Evolutionary conservation across 768 basidiomycete genomes (phyloP).

Genomic region (Hygrocybe coccinea): DNA sequence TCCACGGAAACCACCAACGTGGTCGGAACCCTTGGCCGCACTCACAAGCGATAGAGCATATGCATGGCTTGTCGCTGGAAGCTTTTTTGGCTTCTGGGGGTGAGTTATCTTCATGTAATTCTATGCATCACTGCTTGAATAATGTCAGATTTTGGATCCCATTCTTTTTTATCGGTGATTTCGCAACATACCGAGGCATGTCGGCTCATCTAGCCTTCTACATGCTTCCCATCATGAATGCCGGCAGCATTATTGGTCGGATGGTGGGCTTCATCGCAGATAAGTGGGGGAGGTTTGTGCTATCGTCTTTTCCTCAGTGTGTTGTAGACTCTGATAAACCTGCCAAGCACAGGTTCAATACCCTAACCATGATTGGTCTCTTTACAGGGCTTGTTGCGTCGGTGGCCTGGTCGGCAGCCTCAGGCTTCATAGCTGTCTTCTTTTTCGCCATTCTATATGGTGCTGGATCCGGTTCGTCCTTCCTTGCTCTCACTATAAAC

Average conservation of each 20-base stretch:
- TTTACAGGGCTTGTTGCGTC: too few relatives aligned
- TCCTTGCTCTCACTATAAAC: not conserved
- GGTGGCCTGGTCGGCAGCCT: not conserved
- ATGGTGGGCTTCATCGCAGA: not conserved
- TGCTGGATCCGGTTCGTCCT: not conserved
- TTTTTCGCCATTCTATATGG: not conserved
- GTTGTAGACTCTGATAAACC: not conserved
- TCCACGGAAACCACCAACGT: not conserved
- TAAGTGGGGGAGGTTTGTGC: not conserved
- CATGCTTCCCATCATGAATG: conserved; percentile 6
- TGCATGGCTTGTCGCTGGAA: not conserved
- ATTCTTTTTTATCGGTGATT: conserved; percentile 4
- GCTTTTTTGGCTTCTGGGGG: conserved; percentile 4
- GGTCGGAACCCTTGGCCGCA: not conserved
- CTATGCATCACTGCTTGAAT: too few relatives aligned
- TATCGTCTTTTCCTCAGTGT: not conserved
- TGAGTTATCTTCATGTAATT: not conserved
- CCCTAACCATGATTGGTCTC: too few relatives aligned
- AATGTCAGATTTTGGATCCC: not conserved
- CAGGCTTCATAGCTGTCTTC: not conserved
- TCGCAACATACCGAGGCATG: not conserved
- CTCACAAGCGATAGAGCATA: not conserved
- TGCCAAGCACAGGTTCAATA: too few relatives aligned
- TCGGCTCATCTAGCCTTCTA: not conserved
- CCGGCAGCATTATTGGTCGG: not conserved